Evolutionary conservation across 768 basidiomycete species (phyloP).

Genomic region (Symmetrospora coprosmae): DNA sequence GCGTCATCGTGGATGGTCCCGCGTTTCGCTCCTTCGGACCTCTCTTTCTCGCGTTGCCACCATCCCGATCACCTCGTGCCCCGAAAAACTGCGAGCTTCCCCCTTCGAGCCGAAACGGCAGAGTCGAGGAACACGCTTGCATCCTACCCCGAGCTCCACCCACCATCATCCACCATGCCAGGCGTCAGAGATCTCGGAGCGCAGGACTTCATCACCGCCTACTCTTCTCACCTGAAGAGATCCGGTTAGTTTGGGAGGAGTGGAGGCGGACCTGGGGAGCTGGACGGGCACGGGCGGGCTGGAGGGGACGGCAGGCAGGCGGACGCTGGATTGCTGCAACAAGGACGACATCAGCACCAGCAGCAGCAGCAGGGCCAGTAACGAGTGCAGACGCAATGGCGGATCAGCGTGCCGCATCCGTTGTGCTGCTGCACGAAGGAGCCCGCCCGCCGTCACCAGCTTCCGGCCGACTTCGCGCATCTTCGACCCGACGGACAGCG

Average conservation of each 20-base stretch:
- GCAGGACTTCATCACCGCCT: conserved; percentile 30
- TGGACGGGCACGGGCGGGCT: not conserved
- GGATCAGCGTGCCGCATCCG: not conserved
- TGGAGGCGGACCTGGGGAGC: not conserved
- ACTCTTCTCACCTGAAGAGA: conserved; percentile 33
- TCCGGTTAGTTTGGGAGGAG: conserved; percentile 26
- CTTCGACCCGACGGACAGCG: not conserved
- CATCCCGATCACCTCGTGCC: too few relatives aligned
- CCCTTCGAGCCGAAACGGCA: too few relatives aligned
- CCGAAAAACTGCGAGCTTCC: too few relatives aligned
- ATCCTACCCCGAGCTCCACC: too few relatives aligned
- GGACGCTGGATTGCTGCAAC: not conserved
- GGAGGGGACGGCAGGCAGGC: not conserved
- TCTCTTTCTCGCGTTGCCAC: too few relatives aligned
- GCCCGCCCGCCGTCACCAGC: not conserved
- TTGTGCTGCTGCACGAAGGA: not conserved
- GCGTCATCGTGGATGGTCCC: too few relatives aligned
- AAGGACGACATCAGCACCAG: not conserved
- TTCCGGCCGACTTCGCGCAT: not conserved
- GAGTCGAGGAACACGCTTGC: too few relatives aligned
- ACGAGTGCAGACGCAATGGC: not conserved
- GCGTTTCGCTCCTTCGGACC: too few relatives aligned
- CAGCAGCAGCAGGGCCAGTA: not conserved
- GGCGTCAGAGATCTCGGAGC: conserved; percentile 31
- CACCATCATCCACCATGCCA: conserved; percentile 27